A percentile compares a stretch with the other conserved stretches of the same genome.
These are phyloP conservation scores for Fusarium austroafricanum DNA, from an alignment of 2,329 filamentous ascomycete species.

Conservation along the genomic window DNA sequence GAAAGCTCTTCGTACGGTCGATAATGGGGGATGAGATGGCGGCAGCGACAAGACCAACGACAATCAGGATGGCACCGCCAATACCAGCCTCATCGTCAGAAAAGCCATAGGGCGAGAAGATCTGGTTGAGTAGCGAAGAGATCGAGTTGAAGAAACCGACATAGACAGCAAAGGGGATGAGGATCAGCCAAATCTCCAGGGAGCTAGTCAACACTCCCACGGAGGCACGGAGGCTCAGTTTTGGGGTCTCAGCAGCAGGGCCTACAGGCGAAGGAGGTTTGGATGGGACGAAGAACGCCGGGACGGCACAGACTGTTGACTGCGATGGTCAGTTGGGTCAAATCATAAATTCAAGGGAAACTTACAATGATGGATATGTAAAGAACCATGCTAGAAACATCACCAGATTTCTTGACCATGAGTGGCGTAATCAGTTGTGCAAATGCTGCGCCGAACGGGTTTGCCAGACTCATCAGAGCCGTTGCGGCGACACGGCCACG, in stretches of 20 bases:
- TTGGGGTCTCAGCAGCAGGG: slow-evolving; percentile 71
- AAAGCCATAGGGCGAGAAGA: slow-evolving; percentile 88
- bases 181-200: slow-evolving; percentile 81
- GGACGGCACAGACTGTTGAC: slow-evolving; percentile 67
- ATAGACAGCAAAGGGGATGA: slow-evolving; percentile 84
- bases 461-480: slow-evolving; percentile 84
- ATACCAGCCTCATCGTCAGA: slow-evolving; percentile 87
- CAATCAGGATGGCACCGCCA: slow-evolving; percentile 87
- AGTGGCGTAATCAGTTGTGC: slow-evolving; percentile 88
- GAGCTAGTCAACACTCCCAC: slow-evolving; percentile 65
- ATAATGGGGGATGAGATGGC: slow-evolving; percentile 84
- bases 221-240: slow-evolving; percentile 64
- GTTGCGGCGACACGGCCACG: slow-evolving; percentile 87
- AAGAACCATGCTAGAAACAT: slow-evolving; percentile 85
- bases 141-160: slow-evolving; percentile 95
- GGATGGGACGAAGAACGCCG: slow-evolving; percentile 84
- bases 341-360: background rate
- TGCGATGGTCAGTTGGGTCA: slow-evolving; percentile 35
- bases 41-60: slow-evolving; percentile 83
- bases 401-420: slow-evolving; percentile 70
- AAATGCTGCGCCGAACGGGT: slow-evolving; percentile 88
- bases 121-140: slow-evolving; percentile 89
- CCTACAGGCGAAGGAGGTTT: slow-evolving; percentile 81
- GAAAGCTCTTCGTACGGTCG: slow-evolving; percentile 84
- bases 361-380: slow-evolving; percentile 85